A percentile compares a stretch with the other conserved stretches of the same genome.
Conservation (phyloP, 73 alveolate genomes). For the Paramecium biaurelia region DNA sequence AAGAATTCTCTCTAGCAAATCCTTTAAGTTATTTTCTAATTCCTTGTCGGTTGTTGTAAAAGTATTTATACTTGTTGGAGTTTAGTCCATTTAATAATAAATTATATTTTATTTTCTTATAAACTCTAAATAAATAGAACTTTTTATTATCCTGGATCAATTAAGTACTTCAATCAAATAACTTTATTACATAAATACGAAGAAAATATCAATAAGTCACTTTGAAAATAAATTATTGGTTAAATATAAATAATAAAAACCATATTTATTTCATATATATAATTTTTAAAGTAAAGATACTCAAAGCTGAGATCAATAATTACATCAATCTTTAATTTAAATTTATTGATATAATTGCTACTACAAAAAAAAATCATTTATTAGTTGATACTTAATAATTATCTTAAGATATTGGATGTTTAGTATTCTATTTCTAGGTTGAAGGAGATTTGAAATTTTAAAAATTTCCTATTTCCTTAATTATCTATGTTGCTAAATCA, state of each 20-base stretch:
- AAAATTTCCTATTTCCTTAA: neutral
- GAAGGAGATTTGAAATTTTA: neutral
- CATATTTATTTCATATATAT: neutral
- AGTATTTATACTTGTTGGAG: neutral
- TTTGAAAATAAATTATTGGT: neutral
- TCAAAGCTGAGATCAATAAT: neutral
- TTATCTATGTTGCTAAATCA: neutral
- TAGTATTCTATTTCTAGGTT: neutral
- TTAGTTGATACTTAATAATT: neutral
- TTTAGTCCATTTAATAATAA: slow-evolving; percentile 1
- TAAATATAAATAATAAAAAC: neutral
- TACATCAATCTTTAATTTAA: neutral
- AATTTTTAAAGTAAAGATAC: neutral
- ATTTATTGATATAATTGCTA: neutral
- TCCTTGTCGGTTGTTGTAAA: slow-evolving; percentile 20
- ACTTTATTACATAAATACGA: neutral
- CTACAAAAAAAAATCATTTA: neutral
- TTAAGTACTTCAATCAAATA: neutral
- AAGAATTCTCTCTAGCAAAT: neutral
- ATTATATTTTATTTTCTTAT: neutral
- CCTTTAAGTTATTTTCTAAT: slow-evolving; percentile 16
- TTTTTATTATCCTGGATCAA: neutral
- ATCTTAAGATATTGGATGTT: neutral
- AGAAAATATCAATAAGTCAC: neutral
- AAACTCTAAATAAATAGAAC: neutral